Evolutionary conservation across 1,139 yeast species (phyloP).

Genomic region (Debaryomyces robertsiae): DNA sequence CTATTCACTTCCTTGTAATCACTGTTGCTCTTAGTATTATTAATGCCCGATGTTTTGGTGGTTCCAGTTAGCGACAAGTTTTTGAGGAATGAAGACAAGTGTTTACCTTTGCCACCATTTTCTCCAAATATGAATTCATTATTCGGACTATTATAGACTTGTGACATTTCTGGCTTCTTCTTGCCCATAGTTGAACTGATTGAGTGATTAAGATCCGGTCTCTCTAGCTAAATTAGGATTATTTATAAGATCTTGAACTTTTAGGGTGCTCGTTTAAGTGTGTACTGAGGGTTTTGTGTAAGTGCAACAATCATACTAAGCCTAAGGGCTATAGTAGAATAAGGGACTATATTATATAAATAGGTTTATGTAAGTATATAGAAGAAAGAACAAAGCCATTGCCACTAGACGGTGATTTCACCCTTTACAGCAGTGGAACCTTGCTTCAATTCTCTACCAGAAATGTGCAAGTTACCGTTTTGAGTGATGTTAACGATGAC

Average conservation of each 20-base stretch:
- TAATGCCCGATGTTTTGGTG: constrained; percentile 15
- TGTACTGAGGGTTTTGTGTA: constrained; percentile 6
- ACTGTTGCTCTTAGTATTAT: constrained; percentile 17
- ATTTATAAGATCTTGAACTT: neutral
- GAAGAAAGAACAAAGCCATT: neutral
- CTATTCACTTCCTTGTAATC: constrained; percentile 36
- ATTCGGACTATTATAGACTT: constrained; percentile 48
- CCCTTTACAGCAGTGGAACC: constrained; percentile 60
- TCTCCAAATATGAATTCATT: constrained; percentile 71
- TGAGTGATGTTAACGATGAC: constrained; percentile 80
- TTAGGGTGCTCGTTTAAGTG: neutral
- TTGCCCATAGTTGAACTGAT: constrained; percentile 35
- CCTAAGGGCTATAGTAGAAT: too few species aligned
- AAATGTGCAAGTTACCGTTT: constrained; percentile 79
- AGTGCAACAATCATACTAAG: neutral
- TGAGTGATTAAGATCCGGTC: neutral
- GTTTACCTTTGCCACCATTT: constrained; percentile 67
- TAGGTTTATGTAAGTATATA: constrained; percentile 5
- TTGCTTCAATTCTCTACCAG: constrained; percentile 79
- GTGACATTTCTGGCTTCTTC: constrained; percentile 60
- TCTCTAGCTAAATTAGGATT: neutral
- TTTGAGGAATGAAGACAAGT: constrained; percentile 59
- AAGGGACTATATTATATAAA: constrained; percentile 2
- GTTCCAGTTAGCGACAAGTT: constrained; percentile 43
- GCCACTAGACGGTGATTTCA: constrained; percentile 30